Conservation (phyloP, 176 grass and related monocot species). For the Aegilops tauschii region DNA sequence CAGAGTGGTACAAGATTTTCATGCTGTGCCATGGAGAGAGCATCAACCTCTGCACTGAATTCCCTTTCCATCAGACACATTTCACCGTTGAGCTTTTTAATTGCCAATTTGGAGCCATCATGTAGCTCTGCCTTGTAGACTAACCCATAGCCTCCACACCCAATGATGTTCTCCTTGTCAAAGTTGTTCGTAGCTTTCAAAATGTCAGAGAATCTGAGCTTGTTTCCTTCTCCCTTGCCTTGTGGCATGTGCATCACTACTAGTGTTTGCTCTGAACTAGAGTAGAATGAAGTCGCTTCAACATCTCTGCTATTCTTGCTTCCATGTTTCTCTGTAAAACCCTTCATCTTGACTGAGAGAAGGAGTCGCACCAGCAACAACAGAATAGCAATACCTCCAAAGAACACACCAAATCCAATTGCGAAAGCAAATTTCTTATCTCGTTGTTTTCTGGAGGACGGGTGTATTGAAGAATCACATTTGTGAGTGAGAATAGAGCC, state of each 20-base stretch:
- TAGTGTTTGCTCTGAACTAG: neutral
- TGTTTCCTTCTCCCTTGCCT: neutral
- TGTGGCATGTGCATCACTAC: neutral
- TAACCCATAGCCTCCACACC: slow-evolving; percentile 52
- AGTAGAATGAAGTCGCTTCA: neutral
- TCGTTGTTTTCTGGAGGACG: neutral
- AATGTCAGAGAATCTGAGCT: slow-evolving; percentile 23
- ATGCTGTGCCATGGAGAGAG: slow-evolving; percentile 47
- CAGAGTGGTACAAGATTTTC: slow-evolving; percentile 46
- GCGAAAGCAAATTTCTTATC: neutral
- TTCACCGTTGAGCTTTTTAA: slow-evolving; percentile 49
- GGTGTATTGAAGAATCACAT: neutral
- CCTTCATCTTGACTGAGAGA: rapidly evolving
- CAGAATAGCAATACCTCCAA: neutral
- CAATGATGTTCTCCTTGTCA: slow-evolving; percentile 39
- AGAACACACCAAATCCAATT: slow-evolving; percentile 14
- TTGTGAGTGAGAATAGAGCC: neutral
- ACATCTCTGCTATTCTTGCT: neutral
- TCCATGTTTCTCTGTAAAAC: neutral
- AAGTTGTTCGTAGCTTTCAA: slow-evolving; percentile 51
- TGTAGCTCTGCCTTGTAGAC: slow-evolving; percentile 52
- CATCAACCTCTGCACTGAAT: slow-evolving; percentile 48
- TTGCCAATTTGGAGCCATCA: slow-evolving; percentile 31
- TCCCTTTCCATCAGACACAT: slow-evolving; percentile 42
- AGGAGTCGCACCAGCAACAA: neutral